Conservation (phyloP, 345 rosid species). For the Arabidopsis arenosa region DNA sequence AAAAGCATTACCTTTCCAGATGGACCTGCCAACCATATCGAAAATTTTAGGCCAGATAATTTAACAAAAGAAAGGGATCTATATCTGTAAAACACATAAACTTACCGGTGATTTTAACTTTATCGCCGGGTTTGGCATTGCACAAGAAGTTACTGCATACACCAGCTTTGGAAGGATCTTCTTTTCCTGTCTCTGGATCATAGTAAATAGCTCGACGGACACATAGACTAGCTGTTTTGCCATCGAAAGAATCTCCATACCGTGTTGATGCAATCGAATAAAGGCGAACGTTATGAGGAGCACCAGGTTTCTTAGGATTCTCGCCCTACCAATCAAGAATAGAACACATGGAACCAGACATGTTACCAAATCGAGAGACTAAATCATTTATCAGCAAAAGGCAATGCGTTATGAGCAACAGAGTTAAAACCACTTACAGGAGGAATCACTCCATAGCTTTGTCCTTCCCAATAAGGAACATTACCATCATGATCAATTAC, state of each 20-base stretch:
- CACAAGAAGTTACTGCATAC: slow-evolving; percentile 94
- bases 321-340: slow-evolving; percentile 63
- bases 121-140: slow-evolving; percentile 90
- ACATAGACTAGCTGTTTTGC: slow-evolving; percentile 87
- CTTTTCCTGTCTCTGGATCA: slow-evolving; percentile 92
- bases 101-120: slow-evolving; percentile 82
- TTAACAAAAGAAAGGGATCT: background rate
- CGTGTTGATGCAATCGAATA: slow-evolving; percentile 95
- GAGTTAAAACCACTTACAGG: slow-evolving; percentile 73
- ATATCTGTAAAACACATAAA: background rate
- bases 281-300: slow-evolving; percentile 87
- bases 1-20: slow-evolving; percentile 97
- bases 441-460: slow-evolving; percentile 97
- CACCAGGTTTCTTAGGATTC: slow-evolving; percentile 94
- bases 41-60: background rate
- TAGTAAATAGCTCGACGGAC: slow-evolving; percentile 96
- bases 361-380: background rate
- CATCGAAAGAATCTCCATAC: slow-evolving; percentile 93
- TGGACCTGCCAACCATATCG: slow-evolving; percentile 62
- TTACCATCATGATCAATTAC: slow-evolving; percentile 94
- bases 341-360: background rate
- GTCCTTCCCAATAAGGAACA: slow-evolving; percentile 99
- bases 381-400: background rate
- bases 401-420: background rate
- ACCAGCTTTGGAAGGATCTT: slow-evolving; percentile 91